Conservation (phyloP, 192 early-diverging fungal genomes). For the Thamnidium elegans region DNA sequence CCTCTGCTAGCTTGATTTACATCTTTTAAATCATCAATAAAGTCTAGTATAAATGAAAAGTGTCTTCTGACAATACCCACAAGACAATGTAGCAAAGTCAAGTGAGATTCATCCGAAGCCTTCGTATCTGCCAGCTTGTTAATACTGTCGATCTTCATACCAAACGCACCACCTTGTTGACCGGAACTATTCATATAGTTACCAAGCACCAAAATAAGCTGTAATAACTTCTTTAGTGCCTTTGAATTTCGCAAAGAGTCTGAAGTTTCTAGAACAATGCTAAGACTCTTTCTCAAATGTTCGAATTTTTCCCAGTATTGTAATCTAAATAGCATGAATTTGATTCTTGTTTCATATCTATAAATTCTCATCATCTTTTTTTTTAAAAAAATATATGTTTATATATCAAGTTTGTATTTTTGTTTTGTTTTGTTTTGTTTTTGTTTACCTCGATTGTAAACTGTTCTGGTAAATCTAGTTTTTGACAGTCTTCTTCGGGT, state of each 20-base stretch:
- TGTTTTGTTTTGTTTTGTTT: neutral
- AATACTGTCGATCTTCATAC: slow-evolving; percentile 75
- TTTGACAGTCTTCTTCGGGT: slow-evolving; percentile 49
- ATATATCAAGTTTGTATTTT: neutral
- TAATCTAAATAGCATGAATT: slow-evolving; percentile 59
- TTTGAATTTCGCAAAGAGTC: slow-evolving; percentile 58
- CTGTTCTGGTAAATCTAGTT: slow-evolving; percentile 60
- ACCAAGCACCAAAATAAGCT: slow-evolving; percentile 69
- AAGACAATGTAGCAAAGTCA: slow-evolving; percentile 73
- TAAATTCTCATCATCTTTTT: slow-evolving; percentile 61
- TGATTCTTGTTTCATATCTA: slow-evolving; percentile 67
- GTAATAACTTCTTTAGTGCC: slow-evolving; percentile 65
- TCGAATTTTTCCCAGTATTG: slow-evolving; percentile 64
- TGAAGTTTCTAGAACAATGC: slow-evolving; percentile 56
- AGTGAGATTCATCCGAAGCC: slow-evolving; percentile 59
- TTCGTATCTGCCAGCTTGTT: slow-evolving; percentile 84
- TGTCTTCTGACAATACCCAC: slow-evolving; percentile 59
- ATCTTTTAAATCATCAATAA: slow-evolving; percentile 62
- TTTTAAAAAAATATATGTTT: slow-evolving; percentile 19
- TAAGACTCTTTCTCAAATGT: slow-evolving; percentile 54
- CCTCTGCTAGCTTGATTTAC: slow-evolving; percentile 65
- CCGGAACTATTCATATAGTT: slow-evolving; percentile 82
- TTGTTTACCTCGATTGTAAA: slow-evolving; percentile 58
- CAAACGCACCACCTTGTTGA: slow-evolving; percentile 79
- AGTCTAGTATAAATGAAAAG: slow-evolving; percentile 56